phyloP scores from a whole-genome alignment of 768 basidiomycete species.

The Boletus rufocinnamomeus region DNA sequence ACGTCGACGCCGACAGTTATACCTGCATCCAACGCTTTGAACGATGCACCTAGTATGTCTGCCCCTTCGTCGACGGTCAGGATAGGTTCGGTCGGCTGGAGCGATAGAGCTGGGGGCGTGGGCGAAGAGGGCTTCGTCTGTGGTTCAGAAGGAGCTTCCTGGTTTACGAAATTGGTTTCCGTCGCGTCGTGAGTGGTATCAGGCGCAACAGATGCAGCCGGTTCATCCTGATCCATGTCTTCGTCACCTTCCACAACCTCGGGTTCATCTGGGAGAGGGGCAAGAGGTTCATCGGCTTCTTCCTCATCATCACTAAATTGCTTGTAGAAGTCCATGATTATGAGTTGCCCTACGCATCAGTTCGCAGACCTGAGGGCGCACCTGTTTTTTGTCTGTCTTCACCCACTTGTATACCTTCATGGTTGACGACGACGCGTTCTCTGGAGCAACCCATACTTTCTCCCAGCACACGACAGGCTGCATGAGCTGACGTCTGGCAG shows the following conservation, averaged over 20 bases:
- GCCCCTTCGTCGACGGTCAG: constrained; percentile 40
- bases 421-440: constrained; percentile 53
- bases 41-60: constrained; percentile 52
- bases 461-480: constrained; percentile 89
- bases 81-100: constrained; percentile 47
- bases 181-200: constrained; percentile 42
- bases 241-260: constrained; percentile 77
- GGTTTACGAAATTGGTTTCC: constrained; percentile 37
- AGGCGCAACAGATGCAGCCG: constrained; percentile 41
- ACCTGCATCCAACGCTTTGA: constrained; percentile 54
- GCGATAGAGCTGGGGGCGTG: constrained; percentile 63
- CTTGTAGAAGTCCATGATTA: constrained; percentile 40
- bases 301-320: constrained; percentile 89
- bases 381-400: constrained; percentile 77
- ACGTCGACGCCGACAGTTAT: constrained; percentile 46
- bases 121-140: constrained; percentile 68
- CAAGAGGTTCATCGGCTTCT: constrained; percentile 76
- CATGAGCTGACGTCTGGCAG: constrained; percentile 83
- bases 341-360: background rate
- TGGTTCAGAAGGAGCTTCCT: constrained; percentile 47
- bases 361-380: constrained; percentile 33
- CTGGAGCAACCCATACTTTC: constrained; percentile 68
- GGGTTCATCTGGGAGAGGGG: constrained; percentile 74
- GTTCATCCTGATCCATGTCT: constrained; percentile 72
- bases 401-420: constrained; percentile 78